Evolutionary conservation across 352 stramenopile genomes (phyloP).

Genomic region (Saprolegnia diclina): DNA sequence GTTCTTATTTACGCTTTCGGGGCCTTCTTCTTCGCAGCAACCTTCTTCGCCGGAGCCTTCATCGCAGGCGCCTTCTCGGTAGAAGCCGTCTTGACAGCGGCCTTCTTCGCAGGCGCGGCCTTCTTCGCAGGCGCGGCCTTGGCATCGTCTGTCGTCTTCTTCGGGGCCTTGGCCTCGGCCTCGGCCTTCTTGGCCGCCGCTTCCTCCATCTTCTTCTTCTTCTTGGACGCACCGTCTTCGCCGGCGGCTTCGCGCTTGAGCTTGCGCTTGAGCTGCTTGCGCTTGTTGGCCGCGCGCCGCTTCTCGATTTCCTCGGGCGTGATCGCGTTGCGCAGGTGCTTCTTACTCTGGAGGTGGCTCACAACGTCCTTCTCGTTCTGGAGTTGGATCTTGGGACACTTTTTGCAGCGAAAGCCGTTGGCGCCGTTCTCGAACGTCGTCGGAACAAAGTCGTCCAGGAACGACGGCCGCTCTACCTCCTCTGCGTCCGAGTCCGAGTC

Average conservation of each 20-base stretch:
- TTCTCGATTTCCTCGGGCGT: slow-evolving; percentile 21
- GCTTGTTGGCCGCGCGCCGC: slow-evolving; percentile 4
- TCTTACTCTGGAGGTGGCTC: slow-evolving; percentile 20
- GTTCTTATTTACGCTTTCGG: too few species aligned
- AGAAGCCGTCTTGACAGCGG: slow-evolving; percentile 52
- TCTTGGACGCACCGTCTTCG: slow-evolving; percentile 7
- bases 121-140: slow-evolving; percentile 33
- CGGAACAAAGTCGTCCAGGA: slow-evolving; percentile 22
- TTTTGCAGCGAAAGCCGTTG: slow-evolving; percentile 14
- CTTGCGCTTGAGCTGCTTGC: slow-evolving; percentile 7
- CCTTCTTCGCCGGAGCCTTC: slow-evolving; percentile 44
- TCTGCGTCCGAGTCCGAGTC: slow-evolving; percentile 3
- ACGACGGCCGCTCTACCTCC: slow-evolving; percentile 10
- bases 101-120: slow-evolving; percentile 43
- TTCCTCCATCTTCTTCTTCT: background rate
- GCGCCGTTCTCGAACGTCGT: slow-evolving; percentile 1
- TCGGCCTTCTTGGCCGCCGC: background rate
- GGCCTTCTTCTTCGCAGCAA: slow-evolving; percentile 42
- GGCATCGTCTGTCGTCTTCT: background rate
- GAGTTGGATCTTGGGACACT: slow-evolving; percentile 15
- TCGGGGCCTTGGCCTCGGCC: background rate
- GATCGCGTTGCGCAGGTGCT: slow-evolving; percentile 2
- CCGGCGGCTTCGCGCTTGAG: background rate
- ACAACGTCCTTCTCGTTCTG: slow-evolving; percentile 20
- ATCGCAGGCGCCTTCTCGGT: slow-evolving; percentile 29